Base-by-base conservation (phyloP, 1,284 basidiomycete genomes). In the Takashimella koratensis region DNA sequence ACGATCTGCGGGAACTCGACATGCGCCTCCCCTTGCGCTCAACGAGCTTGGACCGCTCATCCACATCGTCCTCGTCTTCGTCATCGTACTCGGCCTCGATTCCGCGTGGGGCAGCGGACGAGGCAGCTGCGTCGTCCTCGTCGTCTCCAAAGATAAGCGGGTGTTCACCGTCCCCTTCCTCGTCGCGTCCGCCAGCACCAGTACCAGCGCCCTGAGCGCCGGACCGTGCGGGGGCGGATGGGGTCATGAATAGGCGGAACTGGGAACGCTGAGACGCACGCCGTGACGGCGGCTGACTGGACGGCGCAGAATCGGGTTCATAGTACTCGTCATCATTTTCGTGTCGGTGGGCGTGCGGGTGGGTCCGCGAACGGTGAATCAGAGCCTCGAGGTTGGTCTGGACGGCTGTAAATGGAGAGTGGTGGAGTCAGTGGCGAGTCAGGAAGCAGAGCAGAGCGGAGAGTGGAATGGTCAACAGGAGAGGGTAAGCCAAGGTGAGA, bases 381-480 rank as follows among this genome's bases (percentile, higher is more conserved):
- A 76, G 62, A 25, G 55, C 64, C 53, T 75, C 75, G 41, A 76
- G 67, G 46, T 73, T 73, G 45, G 60, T 64, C 45, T 73, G 70
- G 22, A 72, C 63, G 13, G 71, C 75, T 76, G 54, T 10, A 16
- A 39, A 36, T 36, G 43, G 45, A 25, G 13, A 56, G 40, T 40
- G 49, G 21, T 49, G 27, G 21, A 19, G 23, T 36, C 12, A 24
- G 6, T 23, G 36, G 41, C 16, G 30, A 8, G 30, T 25, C 22
- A 43, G 20, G 41, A 21, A 13, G n/a, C n/a, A n/a, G n/a, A n/a
- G n/a, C n/a, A n/a, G n/a, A n/a, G n/a, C n/a, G n/a, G n/a, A n/a
- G n/a, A n/a, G n/a, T n/a, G n/a, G n/a, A n/a, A n/a, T n/a, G n/a
- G n/a, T n/a, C n/a, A n/a, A n/a, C n/a, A n/a, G n/a, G n/a, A n/a